Conservation (phyloP, 805 yeast genomes). For the Candida ponderosae region DNA sequence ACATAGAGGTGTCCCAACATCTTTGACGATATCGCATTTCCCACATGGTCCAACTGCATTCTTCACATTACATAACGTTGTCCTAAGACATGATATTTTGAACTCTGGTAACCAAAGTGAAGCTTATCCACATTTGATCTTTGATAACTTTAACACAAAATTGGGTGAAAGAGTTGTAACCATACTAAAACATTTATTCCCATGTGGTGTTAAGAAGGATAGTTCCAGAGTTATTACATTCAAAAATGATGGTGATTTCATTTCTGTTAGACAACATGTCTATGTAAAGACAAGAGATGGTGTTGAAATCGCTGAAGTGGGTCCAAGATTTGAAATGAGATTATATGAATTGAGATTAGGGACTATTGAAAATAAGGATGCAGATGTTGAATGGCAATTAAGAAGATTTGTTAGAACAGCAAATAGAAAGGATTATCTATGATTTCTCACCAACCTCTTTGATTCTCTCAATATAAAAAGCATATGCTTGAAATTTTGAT, state of each 20-base stretch:
- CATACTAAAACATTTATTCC: constrained; percentile 81
- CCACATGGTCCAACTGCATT: constrained; percentile 98
- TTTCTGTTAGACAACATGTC: constrained; percentile 91
- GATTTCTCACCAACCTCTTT: no score
- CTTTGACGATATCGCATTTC: constrained; percentile 85
- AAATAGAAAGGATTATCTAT: constrained; percentile 81
- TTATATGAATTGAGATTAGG: constrained; percentile 84
- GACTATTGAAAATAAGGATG: constrained; percentile 89
- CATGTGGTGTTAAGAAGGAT: constrained; percentile 93
- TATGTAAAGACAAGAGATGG: constrained; percentile 83
- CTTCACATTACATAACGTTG: constrained; percentile 91
- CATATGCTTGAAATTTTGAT: no score
- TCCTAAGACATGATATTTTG: constrained; percentile 84
- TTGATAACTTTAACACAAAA: constrained; percentile 78
- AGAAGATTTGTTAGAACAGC: constrained; percentile 94
- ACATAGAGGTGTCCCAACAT: constrained; percentile 97
- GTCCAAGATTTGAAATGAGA: constrained; percentile 98
- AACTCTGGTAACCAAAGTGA: constrained; percentile 85
- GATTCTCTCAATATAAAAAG: no score
- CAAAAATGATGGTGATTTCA: constrained; percentile 84
- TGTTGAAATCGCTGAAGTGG: constrained; percentile 91
- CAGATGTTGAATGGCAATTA: constrained; percentile 96
- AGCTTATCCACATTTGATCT: constrained; percentile 88
- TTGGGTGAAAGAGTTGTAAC: constrained; percentile 79
- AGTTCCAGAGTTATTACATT: constrained; percentile 89